A percentile compares a stretch with the other conserved stretches of the same genome.
Conservation (phyloP, 768 basidiomycete species). For the Piloderma croceum region DNA sequence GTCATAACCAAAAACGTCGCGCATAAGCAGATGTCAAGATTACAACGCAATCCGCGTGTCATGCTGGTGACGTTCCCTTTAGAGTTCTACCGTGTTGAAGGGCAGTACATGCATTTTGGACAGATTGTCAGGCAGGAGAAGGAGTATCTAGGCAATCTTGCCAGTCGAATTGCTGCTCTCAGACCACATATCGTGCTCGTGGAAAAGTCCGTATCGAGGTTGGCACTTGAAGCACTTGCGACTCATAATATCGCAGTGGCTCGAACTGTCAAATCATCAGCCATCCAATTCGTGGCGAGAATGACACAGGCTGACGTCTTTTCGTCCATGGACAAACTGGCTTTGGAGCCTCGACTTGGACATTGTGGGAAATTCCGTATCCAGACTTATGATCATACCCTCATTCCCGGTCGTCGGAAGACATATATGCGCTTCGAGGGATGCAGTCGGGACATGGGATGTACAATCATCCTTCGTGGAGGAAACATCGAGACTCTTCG, state of each 20-base stretch:
- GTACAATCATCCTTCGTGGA: conserved; percentile 88
- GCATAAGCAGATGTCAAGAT: conserved; percentile 89
- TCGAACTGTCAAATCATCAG: conserved; percentile 80
- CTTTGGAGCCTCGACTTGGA: conserved; percentile 82
- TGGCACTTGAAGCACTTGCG: conserved; percentile 83
- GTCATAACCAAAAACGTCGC: conserved; percentile 98
- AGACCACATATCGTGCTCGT: conserved; percentile 91
- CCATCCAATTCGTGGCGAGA: conserved; percentile 81
- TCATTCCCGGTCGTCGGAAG: conserved; percentile 93
- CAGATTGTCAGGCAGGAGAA: conserved; percentile 90
- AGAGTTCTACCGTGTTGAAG: conserved; percentile 89
- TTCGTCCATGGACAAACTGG: conserved; percentile 91
- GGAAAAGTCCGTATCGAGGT: conserved; percentile 84
- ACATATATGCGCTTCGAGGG: conserved; percentile 99
- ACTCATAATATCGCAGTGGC: conserved; percentile 87
- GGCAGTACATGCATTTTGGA: conserved; percentile 89
- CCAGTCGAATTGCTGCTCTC: conserved; percentile 82
- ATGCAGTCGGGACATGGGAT: conserved; percentile 87
- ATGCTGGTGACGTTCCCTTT: conserved; percentile 95
- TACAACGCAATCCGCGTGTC: conserved; percentile 79
- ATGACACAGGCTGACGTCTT: conserved; percentile 95
- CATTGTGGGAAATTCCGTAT: conserved; percentile 82
- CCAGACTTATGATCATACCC: conserved; percentile 89
- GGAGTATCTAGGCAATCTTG: conserved; percentile 85
- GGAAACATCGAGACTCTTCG: conserved; percentile 75